phyloP scores from a whole-genome alignment of 2,329 filamentous ascomycete species.

The Talaromyces pinophilus region DNA sequence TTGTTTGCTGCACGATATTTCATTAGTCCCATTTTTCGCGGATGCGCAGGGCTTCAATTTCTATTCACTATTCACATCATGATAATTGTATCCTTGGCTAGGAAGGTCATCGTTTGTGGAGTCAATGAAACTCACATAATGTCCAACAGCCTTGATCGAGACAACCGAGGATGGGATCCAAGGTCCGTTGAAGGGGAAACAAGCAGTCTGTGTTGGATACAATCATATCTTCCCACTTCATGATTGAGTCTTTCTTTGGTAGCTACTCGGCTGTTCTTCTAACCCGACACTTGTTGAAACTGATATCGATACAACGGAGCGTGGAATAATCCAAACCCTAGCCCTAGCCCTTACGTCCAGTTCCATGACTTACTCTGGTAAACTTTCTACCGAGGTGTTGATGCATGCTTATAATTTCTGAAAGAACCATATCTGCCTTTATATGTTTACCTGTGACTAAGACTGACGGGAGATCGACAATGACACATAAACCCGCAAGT shows the following conservation, averaged over 20 bases:
- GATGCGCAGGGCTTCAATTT: no score
- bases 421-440: background rate
- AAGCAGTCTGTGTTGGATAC: background rate
- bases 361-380: background rate
- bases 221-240: background rate
- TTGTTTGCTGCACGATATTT: no score
- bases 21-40: no score
- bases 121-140: background rate
- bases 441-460: background rate
- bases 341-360: background rate
- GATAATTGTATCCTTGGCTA: no score
- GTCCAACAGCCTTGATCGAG: background rate
- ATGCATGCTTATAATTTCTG: background rate
- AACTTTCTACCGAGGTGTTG: background rate
- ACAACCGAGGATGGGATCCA: background rate
- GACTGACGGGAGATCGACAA: background rate
- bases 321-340: background rate
- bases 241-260: no score
- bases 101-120: no score
- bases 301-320: background rate
- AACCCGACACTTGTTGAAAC: no score
- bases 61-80: no score
- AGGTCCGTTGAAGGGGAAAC: background rate
- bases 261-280: no score
- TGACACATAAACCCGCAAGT: conserved; percentile 10